These are phyloP conservation scores for Talaromyces atroroseus DNA, from an alignment of 2,329 filamentous ascomycete species.

Conservation along the genomic window DNA sequence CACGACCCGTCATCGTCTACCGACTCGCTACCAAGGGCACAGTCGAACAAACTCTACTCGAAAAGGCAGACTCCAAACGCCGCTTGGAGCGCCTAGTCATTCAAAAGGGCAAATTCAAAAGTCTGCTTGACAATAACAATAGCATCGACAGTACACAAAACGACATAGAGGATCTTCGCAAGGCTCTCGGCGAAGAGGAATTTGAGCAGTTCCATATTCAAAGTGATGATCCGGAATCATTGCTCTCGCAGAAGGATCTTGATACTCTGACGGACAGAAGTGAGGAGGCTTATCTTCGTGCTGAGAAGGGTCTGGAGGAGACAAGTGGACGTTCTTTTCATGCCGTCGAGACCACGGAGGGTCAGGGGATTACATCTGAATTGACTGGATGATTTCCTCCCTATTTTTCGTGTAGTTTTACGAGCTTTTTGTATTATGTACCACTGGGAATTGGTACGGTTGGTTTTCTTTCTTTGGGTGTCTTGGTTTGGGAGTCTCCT, in stretches of 20 bases:
- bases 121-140: slow-evolving; percentile 53
- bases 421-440: background rate
- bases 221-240: slow-evolving; percentile 48
- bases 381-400: slow-evolving; percentile 14
- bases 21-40: slow-evolving; percentile 89
- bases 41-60: slow-evolving; percentile 79
- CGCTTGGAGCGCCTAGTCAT: slow-evolving; percentile 92
- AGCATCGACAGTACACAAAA: slow-evolving; percentile 34
- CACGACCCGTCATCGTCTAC: slow-evolving; percentile 84
- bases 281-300: slow-evolving; percentile 61
- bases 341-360: slow-evolving; percentile 71
- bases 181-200: slow-evolving; percentile 67
- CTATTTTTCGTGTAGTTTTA: background rate
- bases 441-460: background rate
- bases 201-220: slow-evolving; percentile 57
- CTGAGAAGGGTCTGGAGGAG: slow-evolving; percentile 69
- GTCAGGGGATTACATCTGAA: slow-evolving; percentile 28
- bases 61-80: slow-evolving; percentile 86
- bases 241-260: slow-evolving; percentile 72
- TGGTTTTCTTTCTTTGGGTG: background rate
- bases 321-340: slow-evolving; percentile 51
- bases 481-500: background rate
- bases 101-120: slow-evolving; percentile 79
- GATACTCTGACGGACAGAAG: slow-evolving; percentile 72
- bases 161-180: slow-evolving; percentile 58